These are phyloP conservation scores for Monosporozyma servazzii DNA, from an alignment of 805 yeast species.

Conservation along the genomic window DNA sequence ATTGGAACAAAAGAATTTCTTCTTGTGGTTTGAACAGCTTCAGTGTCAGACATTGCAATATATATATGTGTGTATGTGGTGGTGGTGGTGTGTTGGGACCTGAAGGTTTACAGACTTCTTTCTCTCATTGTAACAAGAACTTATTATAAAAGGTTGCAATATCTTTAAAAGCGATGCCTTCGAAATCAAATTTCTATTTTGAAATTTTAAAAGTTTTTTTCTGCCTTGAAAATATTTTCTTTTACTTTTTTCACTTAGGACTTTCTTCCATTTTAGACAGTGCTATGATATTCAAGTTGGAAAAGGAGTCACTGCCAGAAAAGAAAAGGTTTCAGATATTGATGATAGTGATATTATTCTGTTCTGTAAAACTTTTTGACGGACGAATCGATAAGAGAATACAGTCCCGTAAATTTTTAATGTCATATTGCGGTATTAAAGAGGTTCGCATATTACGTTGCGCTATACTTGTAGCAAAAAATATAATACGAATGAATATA, in stretches of 20 bases:
- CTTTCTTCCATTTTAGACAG: neutral
- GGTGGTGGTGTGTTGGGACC: neutral
- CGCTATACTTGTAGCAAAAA: no score
- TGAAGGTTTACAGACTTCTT: neutral
- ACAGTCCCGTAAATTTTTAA: no score
- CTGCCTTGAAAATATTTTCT: neutral
- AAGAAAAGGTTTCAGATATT: no score
- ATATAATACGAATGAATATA: no score
- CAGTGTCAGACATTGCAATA: constrained; percentile 1
- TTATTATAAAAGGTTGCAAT: neutral
- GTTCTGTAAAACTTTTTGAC: no score
- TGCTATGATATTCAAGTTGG: neutral
- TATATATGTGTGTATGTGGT: neutral
- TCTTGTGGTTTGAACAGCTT: constrained; percentile 10
- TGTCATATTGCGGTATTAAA: no score
- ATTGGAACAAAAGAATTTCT: constrained; percentile 28
- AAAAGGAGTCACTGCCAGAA: no score
- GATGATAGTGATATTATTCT: no score
- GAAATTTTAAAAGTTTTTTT: neutral
- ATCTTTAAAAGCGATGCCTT: neutral
- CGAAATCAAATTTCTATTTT: neutral
- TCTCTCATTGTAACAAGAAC: neutral
- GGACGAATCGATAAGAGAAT: no score
- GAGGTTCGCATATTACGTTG: no score
- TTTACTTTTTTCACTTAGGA: neutral